Percentiles rank a stretch among this genome's conserved stretches.
Conservation (phyloP, 169 alveolate species). For the Eimeria praecox region DNA sequence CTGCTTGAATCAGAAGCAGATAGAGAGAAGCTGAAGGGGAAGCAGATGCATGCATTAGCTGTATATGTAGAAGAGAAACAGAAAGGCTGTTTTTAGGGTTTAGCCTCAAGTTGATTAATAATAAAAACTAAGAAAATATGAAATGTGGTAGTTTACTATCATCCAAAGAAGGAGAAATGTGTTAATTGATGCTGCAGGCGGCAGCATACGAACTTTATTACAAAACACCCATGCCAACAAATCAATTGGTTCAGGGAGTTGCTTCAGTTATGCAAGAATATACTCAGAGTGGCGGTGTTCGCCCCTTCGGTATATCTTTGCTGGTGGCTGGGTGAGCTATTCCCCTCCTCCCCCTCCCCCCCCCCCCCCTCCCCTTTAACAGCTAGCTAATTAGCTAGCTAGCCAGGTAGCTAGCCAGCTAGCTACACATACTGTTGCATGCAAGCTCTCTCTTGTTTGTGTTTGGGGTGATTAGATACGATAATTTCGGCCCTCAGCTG, state of each 20-base stretch:
- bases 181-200: slow-evolving; percentile 84
- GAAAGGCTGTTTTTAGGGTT: too few relatives aligned
- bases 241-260: slow-evolving; percentile 96
- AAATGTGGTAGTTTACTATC: too few relatives aligned
- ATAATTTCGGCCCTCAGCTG: slow-evolving; percentile 94
- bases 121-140: too few relatives aligned
- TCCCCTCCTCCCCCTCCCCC: neutral
- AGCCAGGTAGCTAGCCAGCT: neutral
- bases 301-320: slow-evolving; percentile 99
- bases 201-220: slow-evolving; percentile 93
- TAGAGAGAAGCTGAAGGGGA: neutral
- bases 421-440: neutral
- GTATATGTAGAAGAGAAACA: neutral
- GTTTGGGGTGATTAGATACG: slow-evolving; percentile 85
- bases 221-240: slow-evolving; percentile 97
- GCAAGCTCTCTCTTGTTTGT: neutral
- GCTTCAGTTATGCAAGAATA: slow-evolving; percentile 98
- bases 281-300: slow-evolving; percentile 99
- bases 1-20: neutral
- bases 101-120: too few relatives aligned
- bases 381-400: neutral
- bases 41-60: too few relatives aligned
- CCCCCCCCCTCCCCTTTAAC: neutral
- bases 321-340: slow-evolving; percentile 95
- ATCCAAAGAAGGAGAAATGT: too few relatives aligned